phyloP scores from a whole-genome alignment of 2,329 filamentous ascomycete genomes.

The Clarireedia sp. region DNA sequence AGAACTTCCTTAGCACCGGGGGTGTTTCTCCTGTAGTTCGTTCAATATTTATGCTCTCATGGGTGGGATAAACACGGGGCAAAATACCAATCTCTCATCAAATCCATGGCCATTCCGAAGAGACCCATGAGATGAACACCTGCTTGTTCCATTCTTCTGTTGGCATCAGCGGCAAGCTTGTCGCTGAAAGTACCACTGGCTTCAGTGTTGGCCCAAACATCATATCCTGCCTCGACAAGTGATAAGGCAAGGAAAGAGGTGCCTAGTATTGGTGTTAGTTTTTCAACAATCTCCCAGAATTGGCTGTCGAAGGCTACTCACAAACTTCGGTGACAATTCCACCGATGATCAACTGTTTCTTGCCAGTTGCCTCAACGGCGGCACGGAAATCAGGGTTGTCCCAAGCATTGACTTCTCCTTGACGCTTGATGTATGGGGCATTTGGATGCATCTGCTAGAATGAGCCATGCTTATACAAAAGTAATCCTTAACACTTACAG shows the following conservation, averaged over 20 bases:
- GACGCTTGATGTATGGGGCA: slow-evolving; percentile 56
- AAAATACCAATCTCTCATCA: slow-evolving; percentile 25
- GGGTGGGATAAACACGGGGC: neutral
- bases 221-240: slow-evolving; percentile 61
- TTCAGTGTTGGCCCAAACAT: slow-evolving; percentile 66
- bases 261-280: slow-evolving; percentile 31
- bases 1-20: slow-evolving; percentile 49
- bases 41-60: slow-evolving; percentile 2
- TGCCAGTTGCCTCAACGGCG: slow-evolving; percentile 56
- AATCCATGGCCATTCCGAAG: slow-evolving; percentile 26
- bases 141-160: slow-evolving; percentile 57
- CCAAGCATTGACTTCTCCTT: slow-evolving; percentile 71
- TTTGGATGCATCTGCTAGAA: slow-evolving; percentile 47
- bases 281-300: neutral
- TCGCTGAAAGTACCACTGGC: slow-evolving; percentile 58
- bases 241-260: slow-evolving; percentile 68
- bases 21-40: slow-evolving; percentile 17
- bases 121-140: slow-evolving; percentile 47
- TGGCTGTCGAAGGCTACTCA: slow-evolving; percentile 23
- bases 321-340: slow-evolving; percentile 71
- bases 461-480: neutral
- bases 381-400: slow-evolving; percentile 62
- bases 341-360: slow-evolving; percentile 62
- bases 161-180: slow-evolving; percentile 55
- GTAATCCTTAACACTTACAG: slow-evolving; percentile 23